These are phyloP conservation scores for Pseudogymnoascus sp. DNA, from an alignment of 2,329 filamentous ascomycete genomes.

Conservation along the genomic window DNA sequence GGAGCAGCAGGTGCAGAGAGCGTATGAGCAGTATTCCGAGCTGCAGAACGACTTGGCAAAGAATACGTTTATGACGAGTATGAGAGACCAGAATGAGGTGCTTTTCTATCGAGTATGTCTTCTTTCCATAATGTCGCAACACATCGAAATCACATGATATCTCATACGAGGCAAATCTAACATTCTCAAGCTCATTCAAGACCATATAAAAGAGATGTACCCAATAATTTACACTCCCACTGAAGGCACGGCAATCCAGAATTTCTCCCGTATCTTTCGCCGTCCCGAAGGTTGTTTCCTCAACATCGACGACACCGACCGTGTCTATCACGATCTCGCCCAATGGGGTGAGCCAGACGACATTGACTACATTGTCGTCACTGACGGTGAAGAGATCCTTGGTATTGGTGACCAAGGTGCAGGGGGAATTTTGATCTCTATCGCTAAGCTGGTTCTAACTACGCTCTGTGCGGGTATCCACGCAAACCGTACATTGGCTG, in stretches of 20 bases:
- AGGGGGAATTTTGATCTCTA: conserved; percentile 73
- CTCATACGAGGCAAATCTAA: conserved; percentile 8
- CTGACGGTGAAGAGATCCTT: conserved; percentile 63
- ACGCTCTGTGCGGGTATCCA: conserved; percentile 84
- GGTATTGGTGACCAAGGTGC: conserved; percentile 87
- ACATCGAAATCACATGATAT: not conserved
- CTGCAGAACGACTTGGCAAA: conserved; percentile 60
- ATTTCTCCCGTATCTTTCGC: conserved; percentile 71
- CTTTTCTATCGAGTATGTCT: conserved; percentile 61
- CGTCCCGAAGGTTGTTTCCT: conserved; percentile 74
- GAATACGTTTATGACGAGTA: conserved; percentile 78
- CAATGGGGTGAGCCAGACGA: conserved; percentile 64
- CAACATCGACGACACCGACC: conserved; percentile 59
- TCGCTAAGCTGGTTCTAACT: conserved; percentile 74
- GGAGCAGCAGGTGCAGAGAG: conserved; percentile 65
- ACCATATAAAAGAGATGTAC: conserved; percentile 81
- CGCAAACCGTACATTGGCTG: conserved; percentile 66
- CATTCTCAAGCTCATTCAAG: conserved; percentile 52
- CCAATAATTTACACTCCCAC: conserved; percentile 86
- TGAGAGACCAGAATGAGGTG: conserved; percentile 80
- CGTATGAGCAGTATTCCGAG: conserved; percentile 69
- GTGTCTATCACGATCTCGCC: conserved; percentile 55
- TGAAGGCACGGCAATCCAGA: conserved; percentile 79
- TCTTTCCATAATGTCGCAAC: not conserved
- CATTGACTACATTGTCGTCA: conserved; percentile 82